Conservation (phyloP, 192 early-diverging fungal species). For the Coemansia sp. region DNA sequence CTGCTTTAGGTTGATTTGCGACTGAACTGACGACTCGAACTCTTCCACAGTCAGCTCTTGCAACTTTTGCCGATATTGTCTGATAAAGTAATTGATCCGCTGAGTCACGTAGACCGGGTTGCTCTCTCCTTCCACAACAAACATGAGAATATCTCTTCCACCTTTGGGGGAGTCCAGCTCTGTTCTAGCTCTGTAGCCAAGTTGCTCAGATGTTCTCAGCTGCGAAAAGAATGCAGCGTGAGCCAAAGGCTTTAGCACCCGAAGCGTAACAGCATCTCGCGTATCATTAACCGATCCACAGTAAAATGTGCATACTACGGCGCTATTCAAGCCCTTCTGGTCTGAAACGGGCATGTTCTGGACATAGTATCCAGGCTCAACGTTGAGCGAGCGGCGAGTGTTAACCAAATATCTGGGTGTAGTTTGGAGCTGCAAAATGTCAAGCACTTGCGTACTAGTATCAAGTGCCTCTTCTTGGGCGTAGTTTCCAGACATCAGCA, state of each 20-base stretch:
- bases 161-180: not conserved
- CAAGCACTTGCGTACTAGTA: slow-evolving; percentile 57
- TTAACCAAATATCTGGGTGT: slow-evolving; percentile 32
- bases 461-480: slow-evolving; percentile 62
- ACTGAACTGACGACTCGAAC: slow-evolving; percentile 62
- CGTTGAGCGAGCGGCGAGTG: not conserved
- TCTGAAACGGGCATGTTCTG: slow-evolving; percentile 49
- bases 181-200: slow-evolving; percentile 60
- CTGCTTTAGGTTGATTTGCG: slow-evolving; percentile 59
- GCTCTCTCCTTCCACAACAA: slow-evolving; percentile 82
- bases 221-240: slow-evolving; percentile 86
- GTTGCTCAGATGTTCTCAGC: slow-evolving; percentile 86
- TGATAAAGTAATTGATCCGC: slow-evolving; percentile 79
- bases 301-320: slow-evolving; percentile 75
- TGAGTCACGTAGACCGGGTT: slow-evolving; percentile 77
- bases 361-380: slow-evolving; percentile 31
- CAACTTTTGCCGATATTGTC: slow-evolving; percentile 46
- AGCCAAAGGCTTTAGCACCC: slow-evolving; percentile 72
- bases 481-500: slow-evolving; percentile 84
- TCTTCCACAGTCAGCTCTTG: slow-evolving; percentile 58
- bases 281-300: slow-evolving; percentile 67
- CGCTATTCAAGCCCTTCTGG: slow-evolving; percentile 77
- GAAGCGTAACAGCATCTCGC: slow-evolving; percentile 58
- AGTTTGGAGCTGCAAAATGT: slow-evolving; percentile 59
- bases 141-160: slow-evolving; percentile 41